phyloP scores from a whole-genome alignment of 495 filamentous ascomycete genomes.

The Darksidea phi region DNA sequence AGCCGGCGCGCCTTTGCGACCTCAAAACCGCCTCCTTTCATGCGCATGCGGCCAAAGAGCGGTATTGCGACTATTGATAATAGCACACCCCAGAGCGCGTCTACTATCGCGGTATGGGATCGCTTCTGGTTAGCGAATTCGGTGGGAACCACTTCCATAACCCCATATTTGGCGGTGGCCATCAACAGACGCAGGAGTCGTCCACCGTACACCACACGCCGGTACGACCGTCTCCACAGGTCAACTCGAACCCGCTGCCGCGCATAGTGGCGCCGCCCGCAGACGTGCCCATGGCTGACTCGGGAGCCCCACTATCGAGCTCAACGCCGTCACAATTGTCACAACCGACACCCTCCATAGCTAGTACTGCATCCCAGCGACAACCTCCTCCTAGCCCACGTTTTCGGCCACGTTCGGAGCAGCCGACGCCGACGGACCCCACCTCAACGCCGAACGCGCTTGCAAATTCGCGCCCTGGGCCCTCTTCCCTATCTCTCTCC shows the following conservation, averaged over 20 bases:
- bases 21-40: not conserved
- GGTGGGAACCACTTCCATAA: conserved; percentile 37
- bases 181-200: conserved; percentile 37
- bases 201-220: conserved; percentile 29
- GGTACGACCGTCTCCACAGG: conserved; percentile 26
- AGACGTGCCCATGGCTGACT: conserved; percentile 37
- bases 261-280: conserved; percentile 18
- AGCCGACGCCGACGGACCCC: conserved; percentile 23
- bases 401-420: conserved; percentile 27
- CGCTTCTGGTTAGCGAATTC: conserved; percentile 38
- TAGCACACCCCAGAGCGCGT: conserved; percentile 2
- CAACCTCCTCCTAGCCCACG: conserved; percentile 26
- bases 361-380: not conserved
- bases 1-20: conserved; percentile 16
- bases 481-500: conserved; percentile 55
- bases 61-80: not conserved
- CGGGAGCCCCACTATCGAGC: conserved; percentile 18
- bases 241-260: conserved; percentile 15
- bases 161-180: conserved; percentile 56
- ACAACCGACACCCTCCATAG: conserved; percentile 2
- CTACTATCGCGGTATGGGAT: conserved; percentile 36
- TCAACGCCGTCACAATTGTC: conserved; percentile 24
- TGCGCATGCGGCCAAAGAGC: not conserved
- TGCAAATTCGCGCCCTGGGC: conserved; percentile 37
- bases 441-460: conserved; percentile 18